Evolutionary conservation across 169 alveolate species (phyloP).

Genomic region (Plasmodium malariae): DNA sequence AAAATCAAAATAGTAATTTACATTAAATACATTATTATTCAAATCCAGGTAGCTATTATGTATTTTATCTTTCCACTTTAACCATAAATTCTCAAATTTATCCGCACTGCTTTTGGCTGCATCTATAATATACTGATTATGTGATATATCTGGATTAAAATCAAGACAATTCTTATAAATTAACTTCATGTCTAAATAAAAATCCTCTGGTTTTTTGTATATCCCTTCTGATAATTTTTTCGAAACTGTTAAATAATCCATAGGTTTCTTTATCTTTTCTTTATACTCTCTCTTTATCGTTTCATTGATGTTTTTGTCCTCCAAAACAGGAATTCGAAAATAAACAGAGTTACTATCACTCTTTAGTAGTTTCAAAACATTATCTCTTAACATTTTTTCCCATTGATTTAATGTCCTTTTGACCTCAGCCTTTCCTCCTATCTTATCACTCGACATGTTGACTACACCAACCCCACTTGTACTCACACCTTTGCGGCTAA

Average conservation of each 20-base stretch:
- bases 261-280: slow-evolving; percentile 34
- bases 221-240: slow-evolving; percentile 26
- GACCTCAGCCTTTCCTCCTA: background rate
- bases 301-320: slow-evolving; percentile 33
- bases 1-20: slow-evolving; percentile 17
- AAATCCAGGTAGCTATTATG: background rate
- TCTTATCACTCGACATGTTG: background rate
- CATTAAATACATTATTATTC: slow-evolving; percentile 11
- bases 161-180: slow-evolving; percentile 49
- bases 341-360: slow-evolving; percentile 33
- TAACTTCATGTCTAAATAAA: slow-evolving; percentile 31
- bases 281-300: slow-evolving; percentile 32
- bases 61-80: slow-evolving; percentile 30
- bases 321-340: slow-evolving; percentile 54
- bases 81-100: slow-evolving; percentile 33
- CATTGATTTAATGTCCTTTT: slow-evolving; percentile 5
- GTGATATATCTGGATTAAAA: slow-evolving; percentile 46
- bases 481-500: background rate
- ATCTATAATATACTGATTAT: slow-evolving; percentile 37
- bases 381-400: slow-evolving; percentile 25
- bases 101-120: slow-evolving; percentile 52
- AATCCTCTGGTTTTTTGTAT: slow-evolving; percentile 19
- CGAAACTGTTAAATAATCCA: slow-evolving; percentile 53
- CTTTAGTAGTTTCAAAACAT: slow-evolving; percentile 16
- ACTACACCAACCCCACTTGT: background rate